Evolutionary conservation across 2,329 filamentous ascomycete species (phyloP).

Genomic region (Chaetothyriales sp.): DNA sequence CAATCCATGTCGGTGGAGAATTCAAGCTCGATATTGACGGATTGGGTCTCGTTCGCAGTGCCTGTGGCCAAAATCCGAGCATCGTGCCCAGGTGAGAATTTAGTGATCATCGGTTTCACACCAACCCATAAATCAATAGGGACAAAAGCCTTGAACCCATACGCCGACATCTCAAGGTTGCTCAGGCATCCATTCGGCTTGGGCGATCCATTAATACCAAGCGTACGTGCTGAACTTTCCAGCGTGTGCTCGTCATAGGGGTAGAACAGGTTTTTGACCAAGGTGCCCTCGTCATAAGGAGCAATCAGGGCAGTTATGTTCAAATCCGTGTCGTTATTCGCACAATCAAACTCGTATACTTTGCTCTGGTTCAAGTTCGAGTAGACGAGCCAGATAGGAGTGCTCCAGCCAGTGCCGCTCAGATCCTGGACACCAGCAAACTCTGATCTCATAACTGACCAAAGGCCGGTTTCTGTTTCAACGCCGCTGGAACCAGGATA

Average conservation of each 20-base stretch:
- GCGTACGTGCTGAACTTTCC: conserved; percentile 29
- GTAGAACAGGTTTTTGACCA: conserved; percentile 48
- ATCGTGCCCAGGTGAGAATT: conserved; percentile 48
- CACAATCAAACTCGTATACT: conserved; percentile 44
- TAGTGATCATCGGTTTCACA: conserved; percentile 44
- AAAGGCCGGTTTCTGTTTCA: conserved; percentile 44
- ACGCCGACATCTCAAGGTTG: conserved; percentile 38
- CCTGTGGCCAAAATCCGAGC: conserved; percentile 37
- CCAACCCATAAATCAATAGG: conserved; percentile 35
- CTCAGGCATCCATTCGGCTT: conserved; percentile 41
- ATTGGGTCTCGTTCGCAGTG: conserved; percentile 26
- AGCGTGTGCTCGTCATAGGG: conserved; percentile 43
- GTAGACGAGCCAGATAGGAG: conserved; percentile 32
- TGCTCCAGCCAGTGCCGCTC: conserved; percentile 18
- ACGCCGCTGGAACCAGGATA: conserved; percentile 38
- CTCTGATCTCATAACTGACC: conserved; percentile 41
- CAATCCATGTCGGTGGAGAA: conserved; percentile 50
- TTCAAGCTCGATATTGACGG: conserved; percentile 37
- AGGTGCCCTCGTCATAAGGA: conserved; percentile 39
- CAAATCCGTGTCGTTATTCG: conserved; percentile 21
- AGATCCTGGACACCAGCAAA: conserved; percentile 40
- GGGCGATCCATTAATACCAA: conserved; percentile 34
- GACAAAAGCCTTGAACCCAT: conserved; percentile 47
- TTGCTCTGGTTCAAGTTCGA: conserved; percentile 33
- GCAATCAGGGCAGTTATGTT: conserved; percentile 35